phyloP scores from a whole-genome alignment of 805 yeast species.

The Candida boleticola region DNA sequence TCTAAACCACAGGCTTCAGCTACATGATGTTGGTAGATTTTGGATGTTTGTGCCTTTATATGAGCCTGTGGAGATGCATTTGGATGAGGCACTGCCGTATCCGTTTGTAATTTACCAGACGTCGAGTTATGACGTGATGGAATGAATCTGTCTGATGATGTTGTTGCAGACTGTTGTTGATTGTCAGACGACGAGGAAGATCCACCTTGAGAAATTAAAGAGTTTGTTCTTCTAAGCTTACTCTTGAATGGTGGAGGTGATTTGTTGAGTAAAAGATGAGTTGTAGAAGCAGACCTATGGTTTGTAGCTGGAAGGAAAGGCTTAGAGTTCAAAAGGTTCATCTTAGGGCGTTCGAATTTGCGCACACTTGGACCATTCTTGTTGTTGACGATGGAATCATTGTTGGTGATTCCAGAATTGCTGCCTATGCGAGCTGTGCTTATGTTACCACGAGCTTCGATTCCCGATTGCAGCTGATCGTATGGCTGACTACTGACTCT shows the following conservation, averaged over 20 bases:
- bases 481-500: background rate
- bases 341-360: slow-evolving; percentile 3
- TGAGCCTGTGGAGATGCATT: slow-evolving; percentile 54
- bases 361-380: background rate
- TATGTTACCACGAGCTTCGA: too few relatives aligned
- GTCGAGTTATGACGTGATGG: slow-evolving; percentile 43
- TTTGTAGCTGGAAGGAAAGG: slow-evolving; percentile 16
- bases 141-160: slow-evolving; percentile 40
- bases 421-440: background rate
- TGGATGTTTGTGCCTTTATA: slow-evolving; percentile 51
- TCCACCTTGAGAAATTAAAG: slow-evolving; percentile 26
- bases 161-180: slow-evolving; percentile 20
- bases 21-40: slow-evolving; percentile 72
- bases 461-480: too few relatives aligned
- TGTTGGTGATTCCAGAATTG: background rate
- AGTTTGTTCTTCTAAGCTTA: slow-evolving; percentile 32
- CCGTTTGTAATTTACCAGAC: slow-evolving; percentile 35
- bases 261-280: slow-evolving; percentile 13
- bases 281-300: slow-evolving; percentile 26
- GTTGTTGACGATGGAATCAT: background rate
- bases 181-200: slow-evolving; percentile 26
- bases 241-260: slow-evolving; percentile 21
- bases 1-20: slow-evolving; percentile 94
- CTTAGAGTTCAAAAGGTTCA: background rate
- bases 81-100: slow-evolving; percentile 36